A percentile compares a stretch with the other conserved stretches of the same genome.
phyloP scores from a whole-genome alignment of 2,329 filamentous ascomycete genomes.

The Botrytis porri region DNA sequence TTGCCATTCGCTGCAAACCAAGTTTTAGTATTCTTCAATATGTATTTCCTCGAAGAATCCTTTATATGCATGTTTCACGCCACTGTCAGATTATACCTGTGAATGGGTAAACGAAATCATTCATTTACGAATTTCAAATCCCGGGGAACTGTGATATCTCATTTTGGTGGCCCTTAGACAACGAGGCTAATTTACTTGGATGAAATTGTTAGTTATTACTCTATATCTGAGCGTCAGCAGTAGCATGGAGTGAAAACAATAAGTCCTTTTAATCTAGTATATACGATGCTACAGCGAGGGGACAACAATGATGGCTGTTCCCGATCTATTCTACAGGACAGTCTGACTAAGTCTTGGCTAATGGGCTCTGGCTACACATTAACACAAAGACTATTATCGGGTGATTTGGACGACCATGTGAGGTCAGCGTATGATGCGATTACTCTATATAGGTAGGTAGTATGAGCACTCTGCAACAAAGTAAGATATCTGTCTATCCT shows the following conservation, averaged over 20 bases:
- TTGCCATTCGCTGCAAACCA: neutral
- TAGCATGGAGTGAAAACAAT: neutral
- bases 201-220: neutral
- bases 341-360: neutral
- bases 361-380: neutral
- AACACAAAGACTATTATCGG: neutral
- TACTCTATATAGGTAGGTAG: neutral
- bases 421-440: neutral
- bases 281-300: neutral
- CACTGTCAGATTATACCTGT: neutral
- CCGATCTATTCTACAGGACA: neutral
- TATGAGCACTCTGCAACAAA: no score
- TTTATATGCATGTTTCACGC: neutral
- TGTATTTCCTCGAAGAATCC: neutral
- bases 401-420: neutral
- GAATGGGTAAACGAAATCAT: neutral
- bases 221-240: neutral
- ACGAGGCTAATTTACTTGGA: neutral
- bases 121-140: neutral
- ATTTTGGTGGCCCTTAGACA: no score
- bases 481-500: no score
- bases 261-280: neutral
- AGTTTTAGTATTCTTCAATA: neutral
- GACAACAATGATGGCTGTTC: neutral
- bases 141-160: neutral